A percentile compares a stretch with the other conserved stretches of the same genome.
phyloP scores from a whole-genome alignment of 371 early-diverging fungal genomes.

The Syncephalastrum contaminatum region DNA sequence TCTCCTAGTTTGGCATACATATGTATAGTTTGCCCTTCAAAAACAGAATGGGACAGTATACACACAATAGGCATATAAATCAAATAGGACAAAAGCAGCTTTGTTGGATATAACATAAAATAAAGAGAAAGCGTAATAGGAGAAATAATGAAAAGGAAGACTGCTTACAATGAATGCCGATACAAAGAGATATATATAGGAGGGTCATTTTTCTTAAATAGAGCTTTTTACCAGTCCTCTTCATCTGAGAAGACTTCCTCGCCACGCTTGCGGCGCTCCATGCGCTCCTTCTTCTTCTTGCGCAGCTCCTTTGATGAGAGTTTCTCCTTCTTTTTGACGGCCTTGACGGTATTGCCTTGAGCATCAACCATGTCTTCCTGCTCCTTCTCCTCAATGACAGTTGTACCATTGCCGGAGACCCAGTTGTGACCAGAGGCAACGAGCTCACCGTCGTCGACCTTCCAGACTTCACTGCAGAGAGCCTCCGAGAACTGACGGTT shows the following conservation, averaged over 20 bases:
- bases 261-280: conserved; percentile 59
- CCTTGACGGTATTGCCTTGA: conserved; percentile 52
- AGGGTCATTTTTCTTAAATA: conserved; percentile 1
- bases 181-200: conserved; percentile 1
- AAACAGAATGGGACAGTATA: no score
- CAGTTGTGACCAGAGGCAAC: conserved; percentile 54
- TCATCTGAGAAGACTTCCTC: conserved; percentile 54
- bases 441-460: conserved; percentile 70
- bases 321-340: conserved; percentile 49
- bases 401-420: conserved; percentile 49
- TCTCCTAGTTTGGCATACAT: no score
- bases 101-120: no score
- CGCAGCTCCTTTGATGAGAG: conserved; percentile 50
- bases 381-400: conserved; percentile 34
- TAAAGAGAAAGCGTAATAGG: background rate
- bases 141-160: background rate
- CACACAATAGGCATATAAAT: no score
- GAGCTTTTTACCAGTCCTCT: conserved; percentile 38
- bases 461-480: conserved; percentile 72
- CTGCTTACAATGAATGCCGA: conserved; percentile 1
- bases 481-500: conserved; percentile 73
- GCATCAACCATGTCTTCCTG: conserved; percentile 48
- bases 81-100: no score
- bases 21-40: no score
- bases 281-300: conserved; percentile 60